Evolutionary conservation across 805 yeast genomes (phyloP), one percentile per base, ranked within the genome.

Genomic region (Spathaspora hagerdaliae): DNA sequence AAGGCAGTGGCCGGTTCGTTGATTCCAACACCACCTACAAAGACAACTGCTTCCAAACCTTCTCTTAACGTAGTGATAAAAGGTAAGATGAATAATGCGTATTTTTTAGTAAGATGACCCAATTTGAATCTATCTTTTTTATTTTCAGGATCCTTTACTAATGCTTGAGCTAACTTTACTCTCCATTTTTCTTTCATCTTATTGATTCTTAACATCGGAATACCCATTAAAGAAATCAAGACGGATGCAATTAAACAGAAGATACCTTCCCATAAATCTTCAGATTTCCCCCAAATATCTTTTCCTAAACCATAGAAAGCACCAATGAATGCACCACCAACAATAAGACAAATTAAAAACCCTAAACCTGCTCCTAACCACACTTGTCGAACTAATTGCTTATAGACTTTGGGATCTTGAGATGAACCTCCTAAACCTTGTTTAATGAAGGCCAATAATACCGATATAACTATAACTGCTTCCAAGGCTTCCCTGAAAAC

Each of bases 141-240:
- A 11, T 63, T 64, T 38, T 67, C 60, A 44, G 87, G 87, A 24
- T 69, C 59, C 53, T 81, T 83, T 43, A 89, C 69, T 49, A 91
- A 71, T 8, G 97, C 92, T 60, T 72, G 78, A 27, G 97, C 97
- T 62, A 92, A 87, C 73, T 92, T 92, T 54, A 90, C 77, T 74
- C 97, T 82, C 99, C 99, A 92, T 73, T 92, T 92, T 55, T 82
- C 92, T 71, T 89, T 90, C 96, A 91, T 88, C 75, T 91, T 90
- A 75, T 91, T 91, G 66, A 92, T 78, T 69, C 98, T 82, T 61
- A 92, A 78, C 96, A 92, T 87, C 47, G 97, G 96, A 59, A 92
- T 78, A 65, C 99, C 98, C 97, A 92, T 91, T 57, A 85, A 57
- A 10, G 97, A 80, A 61, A 92, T 92, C 81, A 92, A 80, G 39